Conservation (phyloP, 2,329 filamentous ascomycete species). For the Eurotiales sp. region DNA sequence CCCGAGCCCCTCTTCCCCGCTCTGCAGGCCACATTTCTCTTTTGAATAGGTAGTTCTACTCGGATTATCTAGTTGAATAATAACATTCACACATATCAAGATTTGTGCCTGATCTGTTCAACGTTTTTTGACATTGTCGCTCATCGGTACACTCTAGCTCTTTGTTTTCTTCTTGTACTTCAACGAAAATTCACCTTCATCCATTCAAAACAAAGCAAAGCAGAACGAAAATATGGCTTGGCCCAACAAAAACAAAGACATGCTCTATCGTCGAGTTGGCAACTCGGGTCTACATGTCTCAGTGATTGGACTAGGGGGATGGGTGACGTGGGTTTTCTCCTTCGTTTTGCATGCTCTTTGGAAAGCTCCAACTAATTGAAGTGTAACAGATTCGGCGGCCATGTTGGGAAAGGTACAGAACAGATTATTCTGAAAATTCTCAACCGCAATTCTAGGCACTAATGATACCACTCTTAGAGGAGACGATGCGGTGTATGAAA, state of each 20-base stretch:
- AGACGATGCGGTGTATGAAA: constrained; percentile 42
- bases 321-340: constrained; percentile 51
- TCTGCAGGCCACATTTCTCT: not conserved
- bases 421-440: not conserved
- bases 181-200: no score
- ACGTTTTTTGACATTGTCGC: no score
- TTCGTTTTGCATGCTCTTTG: no score
- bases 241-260: constrained; percentile 1
- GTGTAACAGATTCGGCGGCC: constrained; percentile 55
- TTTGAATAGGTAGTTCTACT: no score
- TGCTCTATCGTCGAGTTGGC: constrained; percentile 63
- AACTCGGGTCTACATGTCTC: constrained; percentile 71
- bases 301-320: constrained; percentile 61
- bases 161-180: no score
- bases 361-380: not conserved
- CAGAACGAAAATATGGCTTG: no score
- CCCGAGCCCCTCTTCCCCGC: not conserved
- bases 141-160: no score
- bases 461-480: constrained; percentile 19
- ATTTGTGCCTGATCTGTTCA: no score
- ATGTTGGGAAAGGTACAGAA: constrained; percentile 60
- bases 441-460: not conserved
- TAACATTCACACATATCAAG: no score
- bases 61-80: no score
- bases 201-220: no score